Evolutionary conservation across 176 grass and related monocot species (phyloP), one percentile per base, ranked within the genome.

Genomic region (Raddia distichophylla): DNA sequence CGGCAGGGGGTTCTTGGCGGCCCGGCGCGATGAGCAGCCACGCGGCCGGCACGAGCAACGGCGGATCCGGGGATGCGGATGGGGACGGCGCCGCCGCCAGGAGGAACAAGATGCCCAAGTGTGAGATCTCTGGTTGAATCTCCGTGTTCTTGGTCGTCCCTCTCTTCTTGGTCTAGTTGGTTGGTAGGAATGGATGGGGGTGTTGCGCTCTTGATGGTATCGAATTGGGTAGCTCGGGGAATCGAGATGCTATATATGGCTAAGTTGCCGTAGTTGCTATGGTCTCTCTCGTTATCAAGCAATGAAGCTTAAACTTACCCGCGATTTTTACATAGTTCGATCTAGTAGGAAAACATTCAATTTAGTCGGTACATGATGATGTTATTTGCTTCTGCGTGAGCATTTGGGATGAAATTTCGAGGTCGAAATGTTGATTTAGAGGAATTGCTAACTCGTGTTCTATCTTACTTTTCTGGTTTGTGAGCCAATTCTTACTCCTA

Each of bases 101-200:
- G 86, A 84, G 91, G 88, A 94, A 86, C 68, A 79, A 78, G 74
- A 83, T 84, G 80, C 92, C 92, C 65, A 94, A 94, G 69, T 94
- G 92, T 94, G 87, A 90, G 79, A 76, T 90, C 87, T 79, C 81
- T 74, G 33, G 6, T 63, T 61, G 51, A 71, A 85, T 91, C 81
- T 56, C 18, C 7, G n/a, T 3, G 35, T 53, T 17, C 4, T n/a
- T 52, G 43, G 60, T 15, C 1, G 9, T 71, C 66, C 49, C n/a
- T 56, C 53, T 57, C 22, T 53, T 72, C 20, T 54, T 7, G 44
- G 18, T 34, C 19, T 17, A 50, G 13, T 65, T 10, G 71, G 19
- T 9, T 10, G 71, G 19, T 9, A 20, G 10, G 58, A 10, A 16
- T 18, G 55, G 54, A 55, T 27, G 42, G 0, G 13, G 60, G 14